Percentiles rank a stretch among this genome's conserved stretches.
phyloP scores from a whole-genome alignment of 495 filamentous ascomycete species.

The Elaphomyces granulatus region DNA sequence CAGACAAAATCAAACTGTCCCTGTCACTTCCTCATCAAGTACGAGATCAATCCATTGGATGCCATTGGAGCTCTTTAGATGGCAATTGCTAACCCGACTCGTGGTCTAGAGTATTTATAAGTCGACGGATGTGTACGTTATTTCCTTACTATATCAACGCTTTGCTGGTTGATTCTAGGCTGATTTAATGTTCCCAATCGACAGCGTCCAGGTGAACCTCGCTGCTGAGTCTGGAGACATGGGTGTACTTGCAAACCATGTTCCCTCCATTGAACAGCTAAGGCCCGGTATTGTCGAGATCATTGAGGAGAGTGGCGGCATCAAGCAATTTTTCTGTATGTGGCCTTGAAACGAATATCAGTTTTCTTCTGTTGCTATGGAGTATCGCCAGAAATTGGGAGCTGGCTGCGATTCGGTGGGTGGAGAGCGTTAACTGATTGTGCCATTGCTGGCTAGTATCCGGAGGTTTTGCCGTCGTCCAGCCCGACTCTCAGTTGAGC shows the following conservation, averaged over 20 bases:
- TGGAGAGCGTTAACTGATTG: not conserved
- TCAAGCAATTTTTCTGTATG: conserved; percentile 98
- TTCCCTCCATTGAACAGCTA: conserved; percentile 97
- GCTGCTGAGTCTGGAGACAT: conserved; percentile 97
- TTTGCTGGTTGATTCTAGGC: not conserved
- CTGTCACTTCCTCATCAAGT: conserved; percentile 97
- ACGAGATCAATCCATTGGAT: conserved; percentile 23
- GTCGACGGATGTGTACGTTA: conserved; percentile 58
- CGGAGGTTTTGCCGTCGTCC: conserved; percentile 92
- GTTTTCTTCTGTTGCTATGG: not conserved
- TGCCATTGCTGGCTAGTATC: conserved; percentile 45
- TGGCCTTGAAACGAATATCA: conserved; percentile 11
- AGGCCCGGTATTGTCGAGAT: conserved; percentile 92
- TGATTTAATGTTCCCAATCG: conserved; percentile 8
- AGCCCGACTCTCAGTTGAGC: conserved; percentile 86
- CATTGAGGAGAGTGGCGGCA: conserved; percentile 81
- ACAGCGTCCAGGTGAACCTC: conserved; percentile 94
- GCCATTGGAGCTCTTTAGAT: conserved; percentile 4
- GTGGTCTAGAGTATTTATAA: conserved; percentile 52
- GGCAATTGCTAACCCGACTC: conserved; percentile 13
- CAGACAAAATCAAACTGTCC: conserved; percentile 96
- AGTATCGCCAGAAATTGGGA: too few relatives aligned
- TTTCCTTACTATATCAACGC: not conserved
- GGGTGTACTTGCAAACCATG: conserved; percentile 98
- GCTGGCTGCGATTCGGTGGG: too few relatives aligned